Evolutionary conservation across 768 basidiomycete genomes (phyloP).

Genomic region (Kwoniella pini): DNA sequence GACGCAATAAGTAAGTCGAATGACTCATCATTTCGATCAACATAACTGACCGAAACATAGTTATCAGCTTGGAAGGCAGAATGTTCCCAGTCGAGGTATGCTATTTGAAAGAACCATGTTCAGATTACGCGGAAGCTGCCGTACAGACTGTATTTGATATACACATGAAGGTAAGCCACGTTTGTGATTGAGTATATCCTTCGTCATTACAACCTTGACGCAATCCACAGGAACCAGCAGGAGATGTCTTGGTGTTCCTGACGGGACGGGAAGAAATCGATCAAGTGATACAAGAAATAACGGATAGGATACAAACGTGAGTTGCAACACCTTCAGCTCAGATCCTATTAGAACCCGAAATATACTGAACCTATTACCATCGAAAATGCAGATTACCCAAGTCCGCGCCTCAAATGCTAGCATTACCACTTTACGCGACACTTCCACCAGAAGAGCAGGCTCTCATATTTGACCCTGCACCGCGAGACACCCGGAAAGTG

Average conservation of each 20-base stretch:
- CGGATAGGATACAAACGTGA: conserved; percentile 75
- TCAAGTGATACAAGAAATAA: conserved; percentile 73
- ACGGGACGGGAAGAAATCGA: conserved; percentile 98
- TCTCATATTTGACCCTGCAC: conserved; percentile 74
- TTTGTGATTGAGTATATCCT: no score
- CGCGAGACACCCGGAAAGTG: conserved; percentile 78
- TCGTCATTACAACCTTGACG: no score
- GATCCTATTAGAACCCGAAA: no score
- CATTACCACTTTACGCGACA: conserved; percentile 84
- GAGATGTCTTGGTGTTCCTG: conserved; percentile 90
- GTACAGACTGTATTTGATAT: conserved; percentile 93
- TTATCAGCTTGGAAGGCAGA: conserved; percentile 88
- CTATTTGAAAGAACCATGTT: conserved; percentile 70
- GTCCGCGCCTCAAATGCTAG: conserved; percentile 62
- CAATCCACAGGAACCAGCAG: conserved; percentile 66
- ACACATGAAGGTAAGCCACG: conserved; percentile 71
- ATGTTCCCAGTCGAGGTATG: conserved; percentile 94
- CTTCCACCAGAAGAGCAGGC: conserved; percentile 85
- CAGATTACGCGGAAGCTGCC: conserved; percentile 85
- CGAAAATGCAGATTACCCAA: conserved; percentile 58
- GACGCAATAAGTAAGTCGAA: conserved; percentile 64
- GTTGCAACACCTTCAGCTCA: conserved; percentile 35
- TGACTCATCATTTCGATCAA: neutral
- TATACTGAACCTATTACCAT: no score
- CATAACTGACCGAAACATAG: conserved; percentile 26